Conservation (phyloP, 2,329 filamentous ascomycete genomes). For the Apiospora rasikravindrae region DNA sequence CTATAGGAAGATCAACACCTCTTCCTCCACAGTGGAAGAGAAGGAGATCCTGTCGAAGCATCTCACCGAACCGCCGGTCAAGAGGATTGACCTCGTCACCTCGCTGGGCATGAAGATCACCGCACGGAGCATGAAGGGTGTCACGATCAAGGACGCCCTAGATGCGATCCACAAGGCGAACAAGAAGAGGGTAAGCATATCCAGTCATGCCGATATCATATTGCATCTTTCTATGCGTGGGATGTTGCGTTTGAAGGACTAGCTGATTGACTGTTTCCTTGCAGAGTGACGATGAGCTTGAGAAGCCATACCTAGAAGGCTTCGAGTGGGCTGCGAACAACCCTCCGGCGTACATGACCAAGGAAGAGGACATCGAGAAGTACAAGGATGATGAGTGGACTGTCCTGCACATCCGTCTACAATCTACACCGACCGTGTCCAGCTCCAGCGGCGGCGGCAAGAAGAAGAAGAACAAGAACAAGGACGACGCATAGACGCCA, state of each 20-base stretch:
- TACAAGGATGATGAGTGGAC: conserved; percentile 90
- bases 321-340: conserved; percentile 77
- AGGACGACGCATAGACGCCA: conserved; percentile 30
- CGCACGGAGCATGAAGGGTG: conserved; percentile 89
- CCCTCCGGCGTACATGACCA: conserved; percentile 26
- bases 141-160: conserved; percentile 95
- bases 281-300: conserved; percentile 78
- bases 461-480: conserved; percentile 71
- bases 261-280: background rate
- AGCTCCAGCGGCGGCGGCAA: conserved; percentile 57
- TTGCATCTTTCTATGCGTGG: conserved; percentile 18
- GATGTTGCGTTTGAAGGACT: background rate
- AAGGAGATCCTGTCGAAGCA: conserved; percentile 81
- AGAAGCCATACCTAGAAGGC: conserved; percentile 83
- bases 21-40: conserved; percentile 78
- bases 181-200: conserved; percentile 83
- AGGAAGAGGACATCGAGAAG: conserved; percentile 29
- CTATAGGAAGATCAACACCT: conserved; percentile 90
- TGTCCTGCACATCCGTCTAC: conserved; percentile 83
- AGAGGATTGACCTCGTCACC: conserved; percentile 94
- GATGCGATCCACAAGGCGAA: conserved; percentile 96
- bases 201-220: background rate
- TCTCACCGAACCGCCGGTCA: conserved; percentile 82
- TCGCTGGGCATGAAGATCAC: conserved; percentile 85
- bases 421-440: conserved; percentile 52